Percentiles rank a stretch among this genome's conserved stretches.
Conservation (phyloP, 2,329 filamentous ascomycete species). For the Leptographium procerum region DNA sequence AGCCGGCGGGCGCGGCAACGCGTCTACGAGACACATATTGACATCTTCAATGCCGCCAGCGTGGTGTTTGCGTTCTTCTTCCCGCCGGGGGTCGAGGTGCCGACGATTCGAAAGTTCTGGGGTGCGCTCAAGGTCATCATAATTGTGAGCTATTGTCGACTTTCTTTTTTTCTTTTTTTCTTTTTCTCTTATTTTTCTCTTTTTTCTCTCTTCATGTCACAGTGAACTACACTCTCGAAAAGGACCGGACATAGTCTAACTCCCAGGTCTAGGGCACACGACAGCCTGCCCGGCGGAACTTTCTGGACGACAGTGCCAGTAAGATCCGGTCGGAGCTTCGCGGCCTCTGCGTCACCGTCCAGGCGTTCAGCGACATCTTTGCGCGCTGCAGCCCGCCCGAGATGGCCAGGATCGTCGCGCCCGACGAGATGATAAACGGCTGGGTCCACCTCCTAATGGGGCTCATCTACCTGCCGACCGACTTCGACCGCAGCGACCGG, state of each 20-base stretch:
- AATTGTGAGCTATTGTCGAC: too few species aligned
- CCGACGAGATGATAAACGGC: constrained; percentile 21
- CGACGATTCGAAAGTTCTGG: constrained; percentile 32
- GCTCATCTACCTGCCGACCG: constrained; percentile 17
- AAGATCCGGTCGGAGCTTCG: constrained; percentile 9
- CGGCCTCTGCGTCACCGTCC: constrained; percentile 21
- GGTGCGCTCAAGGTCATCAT: constrained; percentile 20
- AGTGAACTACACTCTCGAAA: too few species aligned
- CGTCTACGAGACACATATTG: constrained; percentile 21
- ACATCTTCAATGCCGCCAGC: constrained; percentile 29
- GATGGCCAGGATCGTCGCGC: constrained; percentile 18
- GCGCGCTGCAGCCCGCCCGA: constrained; percentile 16
- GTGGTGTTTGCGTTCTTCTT: constrained; percentile 31
- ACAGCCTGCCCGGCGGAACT: not conserved
- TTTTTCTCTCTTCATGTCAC: not conserved
- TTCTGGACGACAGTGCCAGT: not conserved
- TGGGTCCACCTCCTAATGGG: constrained; percentile 31
- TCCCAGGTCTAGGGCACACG: not conserved
- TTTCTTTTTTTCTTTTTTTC: too few species aligned
- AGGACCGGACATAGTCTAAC: not conserved
- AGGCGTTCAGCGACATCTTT: constrained; percentile 23
- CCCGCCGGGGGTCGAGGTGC: constrained; percentile 22
- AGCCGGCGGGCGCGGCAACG: not conserved
- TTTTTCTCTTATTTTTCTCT: not conserved
- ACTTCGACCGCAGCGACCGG: constrained; percentile 15